phyloP scores from a whole-genome alignment of 73 alveolate genomes.

The Paramecium biaurelia region DNA sequence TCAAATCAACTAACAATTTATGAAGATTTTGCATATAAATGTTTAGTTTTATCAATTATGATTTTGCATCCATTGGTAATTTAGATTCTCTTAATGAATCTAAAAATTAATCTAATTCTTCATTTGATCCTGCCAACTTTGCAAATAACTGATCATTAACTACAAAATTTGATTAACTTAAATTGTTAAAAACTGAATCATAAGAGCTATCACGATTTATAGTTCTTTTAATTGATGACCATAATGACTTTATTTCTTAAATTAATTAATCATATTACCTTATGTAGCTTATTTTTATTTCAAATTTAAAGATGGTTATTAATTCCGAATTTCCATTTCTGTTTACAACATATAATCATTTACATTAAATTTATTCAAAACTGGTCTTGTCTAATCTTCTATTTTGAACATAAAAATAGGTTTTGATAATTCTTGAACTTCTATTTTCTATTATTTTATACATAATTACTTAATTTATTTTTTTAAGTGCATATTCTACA shows the following conservation, averaged over 20 bases:
- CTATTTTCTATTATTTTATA: background rate
- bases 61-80: background rate
- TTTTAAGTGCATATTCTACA: background rate
- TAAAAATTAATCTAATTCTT: background rate
- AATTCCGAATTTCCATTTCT: background rate
- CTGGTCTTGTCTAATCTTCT: constrained; percentile 14
- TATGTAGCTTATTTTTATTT: background rate
- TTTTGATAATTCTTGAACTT: background rate
- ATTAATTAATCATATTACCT: background rate
- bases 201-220: background rate
- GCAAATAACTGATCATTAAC: background rate
- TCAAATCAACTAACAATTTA: background rate
- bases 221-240: background rate
- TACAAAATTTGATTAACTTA: background rate
- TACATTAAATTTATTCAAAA: background rate
- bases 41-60: background rate
- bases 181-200: background rate
- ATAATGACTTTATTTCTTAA: background rate
- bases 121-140: background rate
- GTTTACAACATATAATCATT: background rate
- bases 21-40: background rate
- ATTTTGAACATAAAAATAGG: background rate
- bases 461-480: background rate
- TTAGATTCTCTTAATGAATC: background rate
- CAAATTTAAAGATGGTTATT: constrained; percentile 10